These are phyloP conservation scores for Globisporangium polare DNA, from an alignment of 352 stramenopile species.

Conservation along the genomic window DNA sequence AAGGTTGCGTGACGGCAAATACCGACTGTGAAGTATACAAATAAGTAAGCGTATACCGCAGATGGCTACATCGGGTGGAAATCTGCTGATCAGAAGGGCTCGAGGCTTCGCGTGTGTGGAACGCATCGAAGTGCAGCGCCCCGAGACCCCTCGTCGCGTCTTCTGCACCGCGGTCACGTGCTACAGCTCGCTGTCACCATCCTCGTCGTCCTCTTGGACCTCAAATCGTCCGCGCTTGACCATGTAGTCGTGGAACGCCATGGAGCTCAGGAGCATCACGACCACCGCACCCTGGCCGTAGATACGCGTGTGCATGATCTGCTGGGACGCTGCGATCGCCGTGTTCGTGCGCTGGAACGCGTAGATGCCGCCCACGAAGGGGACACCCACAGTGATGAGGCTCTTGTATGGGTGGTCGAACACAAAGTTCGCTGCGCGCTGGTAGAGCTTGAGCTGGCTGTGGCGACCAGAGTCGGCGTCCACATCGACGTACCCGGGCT, in stretches of 20 bases:
- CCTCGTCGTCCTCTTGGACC: conserved; percentile 20
- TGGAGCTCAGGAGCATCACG: conserved; percentile 65
- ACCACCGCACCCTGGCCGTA: conserved; percentile 74
- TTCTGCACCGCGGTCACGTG: too few relatives aligned
- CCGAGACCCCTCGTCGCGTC: too few relatives aligned
- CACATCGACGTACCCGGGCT: conserved; percentile 35
- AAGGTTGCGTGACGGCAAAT: too few relatives aligned
- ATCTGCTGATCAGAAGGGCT: too few relatives aligned
- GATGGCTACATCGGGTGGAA: too few relatives aligned
- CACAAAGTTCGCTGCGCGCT: conserved; percentile 64
- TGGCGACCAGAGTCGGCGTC: conserved; percentile 15
- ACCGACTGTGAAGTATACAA: too few relatives aligned
- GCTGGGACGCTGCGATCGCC: conserved; percentile 63
- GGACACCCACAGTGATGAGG: conserved; percentile 44
- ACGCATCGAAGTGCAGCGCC: too few relatives aligned
- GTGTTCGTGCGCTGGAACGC: conserved; percentile 63
- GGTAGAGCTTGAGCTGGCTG: conserved; percentile 46
- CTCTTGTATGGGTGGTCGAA: conserved; percentile 77
- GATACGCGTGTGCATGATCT: conserved; percentile 85
- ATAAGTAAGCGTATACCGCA: too few relatives aligned
- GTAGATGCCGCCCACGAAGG: conserved; percentile 69
- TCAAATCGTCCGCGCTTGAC: conserved; percentile 56
- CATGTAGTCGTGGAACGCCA: conserved; percentile 87
- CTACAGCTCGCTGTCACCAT: background rate
- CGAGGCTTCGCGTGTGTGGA: too few relatives aligned